phyloP scores from a whole-genome alignment of 805 yeast species.

The Metschnikowia rubicola region DNA sequence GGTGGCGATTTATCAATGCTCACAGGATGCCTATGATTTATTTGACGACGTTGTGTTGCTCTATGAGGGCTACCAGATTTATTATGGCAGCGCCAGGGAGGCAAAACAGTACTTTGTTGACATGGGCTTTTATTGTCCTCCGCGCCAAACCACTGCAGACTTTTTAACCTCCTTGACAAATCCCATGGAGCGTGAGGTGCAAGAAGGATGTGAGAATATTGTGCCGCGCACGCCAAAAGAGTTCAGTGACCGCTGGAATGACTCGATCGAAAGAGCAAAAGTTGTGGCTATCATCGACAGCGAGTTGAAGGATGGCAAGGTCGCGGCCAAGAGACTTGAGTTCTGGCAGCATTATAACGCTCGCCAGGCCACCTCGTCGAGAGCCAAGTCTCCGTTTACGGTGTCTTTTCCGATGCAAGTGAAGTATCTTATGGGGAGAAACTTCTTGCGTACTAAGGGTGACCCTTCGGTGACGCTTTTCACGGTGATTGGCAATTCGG shows the following conservation, averaged over 20 bases:
- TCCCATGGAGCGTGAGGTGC: conserved; percentile 54
- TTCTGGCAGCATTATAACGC: conserved; percentile 22
- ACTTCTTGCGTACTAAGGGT: conserved; percentile 49
- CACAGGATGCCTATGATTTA: conserved; percentile 55
- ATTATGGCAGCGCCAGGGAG: conserved; percentile 48
- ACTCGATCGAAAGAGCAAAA: conserved; percentile 45
- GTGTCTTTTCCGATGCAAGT: conserved; percentile 27
- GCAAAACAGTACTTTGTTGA: conserved; percentile 52
- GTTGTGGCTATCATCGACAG: conserved; percentile 42
- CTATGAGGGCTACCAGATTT: conserved; percentile 59
- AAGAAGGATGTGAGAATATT: conserved; percentile 44
- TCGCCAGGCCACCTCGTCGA: conserved; percentile 38
- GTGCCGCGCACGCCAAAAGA: conserved; percentile 56
- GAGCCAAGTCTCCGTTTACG: conserved; percentile 31
- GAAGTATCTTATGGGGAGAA: conserved; percentile 49
- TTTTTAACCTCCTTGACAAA: conserved; percentile 64
- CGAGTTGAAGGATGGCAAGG: conserved; percentile 26
- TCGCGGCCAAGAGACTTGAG: conserved; percentile 5
- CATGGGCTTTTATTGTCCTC: conserved; percentile 61
- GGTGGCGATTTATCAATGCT: conserved; percentile 65
- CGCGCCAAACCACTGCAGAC: conserved; percentile 65
- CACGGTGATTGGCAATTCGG: conserved; percentile 47
- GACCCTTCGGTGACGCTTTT: conserved; percentile 54
- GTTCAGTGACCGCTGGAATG: conserved; percentile 54
- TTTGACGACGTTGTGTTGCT: conserved; percentile 62